Conservation (phyloP, 768 basidiomycete genomes). For the Phylloporus rhodoxanthus region DNA sequence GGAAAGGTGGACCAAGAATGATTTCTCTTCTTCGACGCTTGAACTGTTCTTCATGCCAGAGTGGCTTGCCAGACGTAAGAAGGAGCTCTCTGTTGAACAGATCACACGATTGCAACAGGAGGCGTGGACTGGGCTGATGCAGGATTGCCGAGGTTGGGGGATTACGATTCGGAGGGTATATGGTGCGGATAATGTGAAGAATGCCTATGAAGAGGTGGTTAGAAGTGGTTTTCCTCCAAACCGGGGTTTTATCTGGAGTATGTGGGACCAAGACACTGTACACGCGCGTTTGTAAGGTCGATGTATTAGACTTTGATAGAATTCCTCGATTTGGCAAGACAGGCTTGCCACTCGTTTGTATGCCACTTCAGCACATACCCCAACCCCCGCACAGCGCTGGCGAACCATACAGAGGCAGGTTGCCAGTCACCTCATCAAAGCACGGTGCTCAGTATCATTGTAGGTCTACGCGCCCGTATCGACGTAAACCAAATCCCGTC, state of each 20-base stretch:
- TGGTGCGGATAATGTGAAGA: conserved; percentile 44
- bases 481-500: conserved; percentile 92
- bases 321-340: neutral
- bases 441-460: conserved; percentile 4
- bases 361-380: conserved; percentile 37
- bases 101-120: conserved; percentile 46
- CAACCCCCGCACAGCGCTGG: conserved; percentile 60
- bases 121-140: conserved; percentile 59
- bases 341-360: conserved; percentile 1
- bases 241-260: conserved; percentile 56
- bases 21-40: conserved; percentile 25
- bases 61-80: conserved; percentile 54
- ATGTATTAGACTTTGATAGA: neutral
- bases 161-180: conserved; percentile 44
- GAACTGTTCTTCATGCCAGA: conserved; percentile 67
- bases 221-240: conserved; percentile 47
- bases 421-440: neutral
- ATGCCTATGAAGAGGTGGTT: conserved; percentile 43
- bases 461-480: conserved; percentile 76
- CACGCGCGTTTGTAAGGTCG: conserved; percentile 11
- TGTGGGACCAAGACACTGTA: conserved; percentile 44
- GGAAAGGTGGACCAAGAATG: conserved; percentile 37
- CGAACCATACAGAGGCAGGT: conserved; percentile 39
- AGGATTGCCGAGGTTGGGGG: conserved; percentile 47
- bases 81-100: conserved; percentile 40